A percentile compares a stretch with the other conserved stretches of the same genome.
phyloP scores from a whole-genome alignment of 2,329 filamentous ascomycete species.

The Fusarium mundagurra region DNA sequence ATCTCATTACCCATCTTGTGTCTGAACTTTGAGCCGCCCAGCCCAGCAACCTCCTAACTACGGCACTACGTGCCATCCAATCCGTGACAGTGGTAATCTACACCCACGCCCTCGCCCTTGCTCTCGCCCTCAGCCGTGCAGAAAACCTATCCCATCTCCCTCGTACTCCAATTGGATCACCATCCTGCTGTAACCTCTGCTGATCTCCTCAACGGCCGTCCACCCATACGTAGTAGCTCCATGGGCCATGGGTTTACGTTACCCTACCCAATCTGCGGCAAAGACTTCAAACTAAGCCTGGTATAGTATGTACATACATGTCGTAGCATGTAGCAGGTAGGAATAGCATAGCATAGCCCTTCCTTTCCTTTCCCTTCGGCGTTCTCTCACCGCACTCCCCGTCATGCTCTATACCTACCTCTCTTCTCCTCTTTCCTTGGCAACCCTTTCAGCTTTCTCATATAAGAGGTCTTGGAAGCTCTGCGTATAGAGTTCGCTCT shows the following conservation, averaged over 20 bases:
- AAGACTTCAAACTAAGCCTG: constrained; percentile 19
- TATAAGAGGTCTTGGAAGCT: constrained; percentile 40
- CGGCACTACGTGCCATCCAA: constrained; percentile 11
- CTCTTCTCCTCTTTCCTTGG: constrained; percentile 26
- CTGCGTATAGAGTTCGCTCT: neutral
- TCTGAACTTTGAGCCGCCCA: constrained; percentile 29
- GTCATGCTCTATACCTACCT: constrained; percentile 22
- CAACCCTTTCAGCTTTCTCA: constrained; percentile 13
- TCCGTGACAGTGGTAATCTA: constrained; percentile 24
- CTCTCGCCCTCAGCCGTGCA: constrained; percentile 31
- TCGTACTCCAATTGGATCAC: constrained; percentile 16
- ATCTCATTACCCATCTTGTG: constrained; percentile 18
- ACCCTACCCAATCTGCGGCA: constrained; percentile 26
- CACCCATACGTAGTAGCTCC: constrained; percentile 23
- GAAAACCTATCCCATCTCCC: constrained; percentile 2
- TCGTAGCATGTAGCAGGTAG: constrained; percentile 3
- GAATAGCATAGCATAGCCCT: neutral
- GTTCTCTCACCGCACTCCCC: constrained; percentile 35
- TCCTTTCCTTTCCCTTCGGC: constrained; percentile 5
- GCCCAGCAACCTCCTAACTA: neutral
- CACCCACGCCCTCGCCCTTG: constrained; percentile 36
- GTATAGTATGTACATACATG: constrained; percentile 4
- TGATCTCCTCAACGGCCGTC: constrained; percentile 39
- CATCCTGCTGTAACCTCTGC: constrained; percentile 28
- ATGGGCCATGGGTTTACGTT: constrained; percentile 19